Base-by-base conservation (phyloP, 2,329 filamentous ascomycete species). In the Ophiostoma sp. region DNA sequence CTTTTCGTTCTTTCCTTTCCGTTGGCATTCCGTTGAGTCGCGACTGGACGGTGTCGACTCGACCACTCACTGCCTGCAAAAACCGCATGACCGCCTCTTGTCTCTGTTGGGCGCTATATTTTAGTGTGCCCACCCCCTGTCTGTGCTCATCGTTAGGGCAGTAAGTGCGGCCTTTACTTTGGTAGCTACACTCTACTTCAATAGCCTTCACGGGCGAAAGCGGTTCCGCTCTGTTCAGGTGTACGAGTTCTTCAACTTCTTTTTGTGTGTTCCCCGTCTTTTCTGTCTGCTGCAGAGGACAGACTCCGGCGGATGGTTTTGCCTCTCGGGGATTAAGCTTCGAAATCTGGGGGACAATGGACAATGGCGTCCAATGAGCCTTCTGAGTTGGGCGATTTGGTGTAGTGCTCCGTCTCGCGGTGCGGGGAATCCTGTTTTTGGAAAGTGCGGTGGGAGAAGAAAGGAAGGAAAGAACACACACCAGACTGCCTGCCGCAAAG, bases 391-490 rank as follows among this genome's bases (percentile, higher is more conserved):
- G n/a, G n/a, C n/a, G n/a, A n/a, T n/a, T n/a, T n/a, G n/a, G n/a
- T n/a, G 12, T n/a, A 4, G 36, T 39, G 9, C 31, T 61, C 57
- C 57, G 19, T 61, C 31, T 61, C 57, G 31, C 7, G 36, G 61
- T 64, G 61, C 61, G 61, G 61, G 36, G 36, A 64, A 64, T 64
- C 19, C 57, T 63, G 57, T 12, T 25, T 12, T 57, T 12, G 52
- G 11, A 12, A 42, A 42, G 39, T 42, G 39, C 39, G 39, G 12
- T 42, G 7, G 39, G 39, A 39, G 9, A 42, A 12, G 9, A 42
- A 42, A 42, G 9, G 9, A 42, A 19, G 2, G 42, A 45, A 1
- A 19, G 15, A 19, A 48, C 12, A n/a, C n/a, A n/a, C n/a, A n/a
- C n/a, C n/a, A n/a, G n/a, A 42, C 9, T 42, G 39, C 39, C 6